Conservation (phyloP, 352 stramenopile species). For the Peronospora farinosa region DNA sequence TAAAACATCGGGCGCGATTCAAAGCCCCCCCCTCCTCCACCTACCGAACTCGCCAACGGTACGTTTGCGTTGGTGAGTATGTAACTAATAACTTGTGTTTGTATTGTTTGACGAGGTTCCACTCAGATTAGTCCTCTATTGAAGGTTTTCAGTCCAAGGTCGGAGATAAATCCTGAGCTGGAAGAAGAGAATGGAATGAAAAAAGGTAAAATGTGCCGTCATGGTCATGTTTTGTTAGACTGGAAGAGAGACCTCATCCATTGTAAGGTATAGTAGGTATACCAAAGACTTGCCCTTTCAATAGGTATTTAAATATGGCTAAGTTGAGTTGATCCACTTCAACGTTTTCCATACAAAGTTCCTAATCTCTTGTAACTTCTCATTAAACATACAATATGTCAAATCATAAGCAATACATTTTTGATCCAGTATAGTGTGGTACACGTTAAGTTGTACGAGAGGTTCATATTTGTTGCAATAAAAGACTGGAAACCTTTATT, state of each 20-base stretch:
- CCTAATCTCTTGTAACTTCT: neutral
- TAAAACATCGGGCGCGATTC: conserved; percentile 31
- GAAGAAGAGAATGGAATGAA: conserved; percentile 32
- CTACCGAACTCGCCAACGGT: conserved; percentile 12
- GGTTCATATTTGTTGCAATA: conserved; percentile 14
- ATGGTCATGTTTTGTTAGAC: no score
- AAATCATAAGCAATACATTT: conserved; percentile 5
- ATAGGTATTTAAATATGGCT: no score
- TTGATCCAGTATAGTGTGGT: conserved; percentile 3
- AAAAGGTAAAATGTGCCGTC: no score
- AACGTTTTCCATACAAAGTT: conserved; percentile 13
- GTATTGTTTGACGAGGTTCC: conserved; percentile 1
- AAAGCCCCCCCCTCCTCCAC: neutral
- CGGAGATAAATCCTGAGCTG: conserved; percentile 11
- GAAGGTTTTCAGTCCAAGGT: conserved; percentile 21
- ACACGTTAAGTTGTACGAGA: conserved; percentile 14
- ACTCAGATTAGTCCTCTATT: neutral
- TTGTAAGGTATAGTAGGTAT: no score
- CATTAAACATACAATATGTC: neutral
- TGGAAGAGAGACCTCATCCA: no score
- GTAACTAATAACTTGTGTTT: conserved; percentile 16
- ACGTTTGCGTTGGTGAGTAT: conserved; percentile 12
- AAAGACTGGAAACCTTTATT: neutral
- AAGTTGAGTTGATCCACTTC: no score
- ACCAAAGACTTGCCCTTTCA: no score